phyloP scores from a whole-genome alignment of 345 rosid species.

The Reutealis trisperma region DNA sequence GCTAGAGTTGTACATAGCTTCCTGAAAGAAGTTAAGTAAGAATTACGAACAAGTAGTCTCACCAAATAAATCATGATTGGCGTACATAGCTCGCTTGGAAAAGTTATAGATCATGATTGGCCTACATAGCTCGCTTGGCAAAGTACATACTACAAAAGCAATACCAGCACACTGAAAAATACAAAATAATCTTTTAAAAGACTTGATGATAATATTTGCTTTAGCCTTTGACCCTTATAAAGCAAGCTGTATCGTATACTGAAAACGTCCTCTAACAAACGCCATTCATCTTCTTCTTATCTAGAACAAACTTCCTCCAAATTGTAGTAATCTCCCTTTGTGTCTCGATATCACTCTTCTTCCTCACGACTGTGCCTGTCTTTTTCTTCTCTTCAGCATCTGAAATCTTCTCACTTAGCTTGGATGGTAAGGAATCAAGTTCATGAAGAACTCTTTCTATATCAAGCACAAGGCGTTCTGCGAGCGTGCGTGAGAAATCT shows the following conservation, averaged over 20 bases:
- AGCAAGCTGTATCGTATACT: too few relatives aligned
- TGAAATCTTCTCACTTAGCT: not conserved
- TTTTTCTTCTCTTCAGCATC: not conserved
- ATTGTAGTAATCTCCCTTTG: conserved; percentile 21
- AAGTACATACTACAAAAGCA: not conserved
- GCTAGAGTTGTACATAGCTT: too few relatives aligned
- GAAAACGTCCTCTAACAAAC: conserved; percentile 32
- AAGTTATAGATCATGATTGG: not conserved
- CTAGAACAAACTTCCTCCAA: conserved; percentile 28
- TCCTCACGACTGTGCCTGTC: not conserved
- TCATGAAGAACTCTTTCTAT: conserved; percentile 30
- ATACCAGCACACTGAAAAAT: not conserved
- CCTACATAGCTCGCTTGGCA: not conserved
- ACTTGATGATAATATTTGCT: not conserved
- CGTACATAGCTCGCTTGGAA: not conserved
- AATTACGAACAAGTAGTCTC: too few relatives aligned
- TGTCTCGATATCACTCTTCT: conserved; percentile 11
- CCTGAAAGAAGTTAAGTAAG: too few relatives aligned
- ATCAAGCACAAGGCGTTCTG: conserved; percentile 29
- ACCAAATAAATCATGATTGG: too few relatives aligned
- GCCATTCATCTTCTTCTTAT: conserved; percentile 37
- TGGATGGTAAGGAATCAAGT: conserved; percentile 27
- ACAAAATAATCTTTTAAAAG: not conserved
- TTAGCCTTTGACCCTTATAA: too few relatives aligned
- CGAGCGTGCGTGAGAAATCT: conserved; percentile 31